Evolutionary conservation across 805 yeast species (phyloP), one percentile per base, ranked within the genome.

Genomic region (Yamadazyma olivae): DNA sequence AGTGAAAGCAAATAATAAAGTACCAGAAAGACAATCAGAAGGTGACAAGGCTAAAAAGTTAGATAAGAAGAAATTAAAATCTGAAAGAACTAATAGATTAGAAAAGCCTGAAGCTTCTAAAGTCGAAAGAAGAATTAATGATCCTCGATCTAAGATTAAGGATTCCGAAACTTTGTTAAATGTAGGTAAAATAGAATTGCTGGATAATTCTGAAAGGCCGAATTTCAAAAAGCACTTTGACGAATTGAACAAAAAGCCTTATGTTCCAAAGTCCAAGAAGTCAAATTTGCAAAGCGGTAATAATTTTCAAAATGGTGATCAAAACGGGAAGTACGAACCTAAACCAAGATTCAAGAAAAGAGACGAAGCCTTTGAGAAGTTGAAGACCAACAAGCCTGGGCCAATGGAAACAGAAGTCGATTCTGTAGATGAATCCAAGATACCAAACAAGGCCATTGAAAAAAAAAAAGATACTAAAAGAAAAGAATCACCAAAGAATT

Each of bases 141-240:
- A 24, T 7, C 14, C 14, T 24, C n/a, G n/a, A n/a, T 9, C 10
- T 8, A 24, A 8, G 6, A 17, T 29, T 12, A 29, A 29, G 14
- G 32, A 20, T 18, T n/a, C 35, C 3, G 34, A 35, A 12, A 16
- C 21, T 30, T 25, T 35, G 15, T 26, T 26, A 15, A 18, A 14
- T 16, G 22, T 25, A 12, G 30, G 30, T 3, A 35, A 30, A 21
- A 19, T 22, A 24, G 39, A 17, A 23, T 23, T 23, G n/a, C 27
- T 15, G 28, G 35, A 17, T 23, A 25, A 23, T 32, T 9, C 25
- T 23, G 59, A 55, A 18, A 41, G 65, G 22, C 66, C 65, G 2
- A 49, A 61, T 38, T 61, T 60, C 48, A 60, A 57, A 35, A 50
- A 58, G 41, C 57, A 56, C 32, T 50, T 59, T 30, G 50, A 42